Evolutionary conservation across 2,329 filamentous ascomycete genomes (phyloP).

Genomic region (Penicillium polonicum): DNA sequence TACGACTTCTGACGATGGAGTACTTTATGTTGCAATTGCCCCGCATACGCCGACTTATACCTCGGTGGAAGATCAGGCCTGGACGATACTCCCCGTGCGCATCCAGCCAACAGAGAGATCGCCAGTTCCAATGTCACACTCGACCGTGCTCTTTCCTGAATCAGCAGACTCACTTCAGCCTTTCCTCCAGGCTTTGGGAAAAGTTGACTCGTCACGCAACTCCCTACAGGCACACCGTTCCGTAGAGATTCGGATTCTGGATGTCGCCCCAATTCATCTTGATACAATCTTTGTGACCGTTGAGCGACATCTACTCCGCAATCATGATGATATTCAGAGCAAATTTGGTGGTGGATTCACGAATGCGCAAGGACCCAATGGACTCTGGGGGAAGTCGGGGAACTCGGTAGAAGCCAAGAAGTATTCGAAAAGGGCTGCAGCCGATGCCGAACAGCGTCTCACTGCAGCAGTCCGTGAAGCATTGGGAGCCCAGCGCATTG

Average conservation of each 20-base stretch:
- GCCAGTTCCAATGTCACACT: slow-evolving; percentile 65
- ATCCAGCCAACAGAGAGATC: slow-evolving; percentile 46
- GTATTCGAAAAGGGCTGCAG: slow-evolving; percentile 35
- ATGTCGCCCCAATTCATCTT: slow-evolving; percentile 74
- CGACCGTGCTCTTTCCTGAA: slow-evolving; percentile 74
- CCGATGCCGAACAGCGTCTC: slow-evolving; percentile 57
- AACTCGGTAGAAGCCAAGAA: slow-evolving; percentile 33
- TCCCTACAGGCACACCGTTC: slow-evolving; percentile 69
- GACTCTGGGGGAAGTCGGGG: slow-evolving; percentile 37
- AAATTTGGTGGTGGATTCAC: slow-evolving; percentile 70
- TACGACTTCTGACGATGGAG: slow-evolving; percentile 29
- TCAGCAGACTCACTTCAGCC: slow-evolving; percentile 73
- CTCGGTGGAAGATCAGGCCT: slow-evolving; percentile 62
- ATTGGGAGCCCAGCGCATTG: slow-evolving; percentile 67
- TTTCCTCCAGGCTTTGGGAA: slow-evolving; percentile 71
- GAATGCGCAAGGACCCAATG: slow-evolving; percentile 40
- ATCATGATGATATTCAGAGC: slow-evolving; percentile 78
- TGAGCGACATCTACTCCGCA: slow-evolving; percentile 74
- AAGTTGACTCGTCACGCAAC: slow-evolving; percentile 72
- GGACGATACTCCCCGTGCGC: slow-evolving; percentile 80
- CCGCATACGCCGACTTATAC: slow-evolving; percentile 44
- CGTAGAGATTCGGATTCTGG: slow-evolving; percentile 79
- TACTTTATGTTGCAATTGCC: slow-evolving; percentile 48
- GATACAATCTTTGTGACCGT: slow-evolving; percentile 85
- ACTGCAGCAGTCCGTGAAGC: slow-evolving; percentile 70